A percentile compares a stretch with the other conserved stretches of the same genome.
Evolutionary conservation across 2,329 filamentous ascomycete species (phyloP).

Genomic region (Nothophaeocryptopus gaeumannii): DNA sequence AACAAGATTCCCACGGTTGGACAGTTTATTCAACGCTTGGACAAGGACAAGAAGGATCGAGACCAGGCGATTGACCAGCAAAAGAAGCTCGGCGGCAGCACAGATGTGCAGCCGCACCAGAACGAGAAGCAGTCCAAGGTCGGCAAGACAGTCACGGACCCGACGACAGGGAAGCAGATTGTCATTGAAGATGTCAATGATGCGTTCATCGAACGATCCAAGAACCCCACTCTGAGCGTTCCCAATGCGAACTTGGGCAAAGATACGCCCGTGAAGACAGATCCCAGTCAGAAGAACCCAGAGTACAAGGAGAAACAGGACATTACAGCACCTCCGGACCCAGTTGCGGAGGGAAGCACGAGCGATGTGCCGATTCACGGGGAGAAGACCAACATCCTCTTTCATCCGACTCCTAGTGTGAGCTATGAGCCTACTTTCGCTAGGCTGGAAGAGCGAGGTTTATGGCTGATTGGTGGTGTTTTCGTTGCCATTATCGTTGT

Average conservation of each 20-base stretch:
- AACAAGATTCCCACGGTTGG: constrained; percentile 87
- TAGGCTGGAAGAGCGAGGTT: constrained; percentile 70
- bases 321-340: constrained; percentile 85
- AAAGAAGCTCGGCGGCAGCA: constrained; percentile 30
- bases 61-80: constrained; percentile 66
- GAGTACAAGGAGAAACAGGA: constrained; percentile 87
- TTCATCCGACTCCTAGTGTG: constrained; percentile 88
- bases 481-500: constrained; percentile 71
- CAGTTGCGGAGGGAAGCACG: constrained; percentile 74
- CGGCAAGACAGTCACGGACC: constrained; percentile 71
- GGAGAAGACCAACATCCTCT: constrained; percentile 93
- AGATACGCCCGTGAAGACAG: constrained; percentile 68
- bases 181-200: constrained; percentile 78
- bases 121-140: constrained; percentile 46
- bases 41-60: constrained; percentile 72
- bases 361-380: constrained; percentile 94
- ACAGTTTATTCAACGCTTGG: constrained; percentile 75
- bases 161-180: constrained; percentile 81
- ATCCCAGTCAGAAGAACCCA: constrained; percentile 66
- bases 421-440: constrained; percentile 87
- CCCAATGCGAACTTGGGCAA: constrained; percentile 87
- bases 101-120: constrained; percentile 47
- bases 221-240: constrained; percentile 74
- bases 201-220: constrained; percentile 65
- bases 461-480: constrained; percentile 66